A percentile compares a stretch with the other conserved stretches of the same genome.
These are phyloP conservation scores for Coemansia sp. DNA, from an alignment of 192 early-diverging fungal genomes.

Conservation along the genomic window DNA sequence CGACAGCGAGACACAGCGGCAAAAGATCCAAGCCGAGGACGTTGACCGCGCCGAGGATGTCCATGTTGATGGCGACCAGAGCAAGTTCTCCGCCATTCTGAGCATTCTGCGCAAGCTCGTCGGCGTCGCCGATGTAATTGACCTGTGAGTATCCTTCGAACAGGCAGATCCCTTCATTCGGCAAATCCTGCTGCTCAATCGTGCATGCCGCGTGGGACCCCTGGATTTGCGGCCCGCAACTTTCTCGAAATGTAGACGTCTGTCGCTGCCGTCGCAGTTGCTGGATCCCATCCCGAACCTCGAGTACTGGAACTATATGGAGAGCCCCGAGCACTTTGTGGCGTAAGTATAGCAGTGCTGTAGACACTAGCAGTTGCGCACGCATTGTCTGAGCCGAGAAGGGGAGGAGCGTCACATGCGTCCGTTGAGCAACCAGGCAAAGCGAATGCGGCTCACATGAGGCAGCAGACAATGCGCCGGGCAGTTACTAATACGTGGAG, in stretches of 20 bases:
- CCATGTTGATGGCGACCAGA: conserved; percentile 49
- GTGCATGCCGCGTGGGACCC: background rate
- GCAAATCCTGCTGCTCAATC: conserved; percentile 8
- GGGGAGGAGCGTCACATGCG: conserved; percentile 4
- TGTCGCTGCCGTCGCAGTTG: conserved; percentile 68
- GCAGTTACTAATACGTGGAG: conserved; percentile 4
- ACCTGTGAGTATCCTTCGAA: conserved; percentile 39
- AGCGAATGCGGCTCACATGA: background rate
- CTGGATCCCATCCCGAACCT: conserved; percentile 70
- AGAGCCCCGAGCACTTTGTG: conserved; percentile 68
- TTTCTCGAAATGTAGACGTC: conserved; percentile 45
- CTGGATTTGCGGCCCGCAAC: background rate
- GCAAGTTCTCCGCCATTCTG: conserved; percentile 56
- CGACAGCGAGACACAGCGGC: conserved; percentile 16
- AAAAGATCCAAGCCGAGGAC: conserved; percentile 12
- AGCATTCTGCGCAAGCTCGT: conserved; percentile 60
- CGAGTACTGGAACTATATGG: conserved; percentile 76
- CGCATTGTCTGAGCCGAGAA: background rate
- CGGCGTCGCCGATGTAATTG: conserved; percentile 64
- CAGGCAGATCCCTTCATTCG: background rate
- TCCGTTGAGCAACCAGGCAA: background rate
- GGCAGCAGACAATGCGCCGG: background rate
- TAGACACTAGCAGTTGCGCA: background rate
- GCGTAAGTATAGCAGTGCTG: conserved; percentile 34
- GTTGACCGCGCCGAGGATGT: conserved; percentile 35